These are phyloP conservation scores for Arthrinium puccinioides DNA, from an alignment of 2,329 filamentous ascomycete species.

Conservation along the genomic window DNA sequence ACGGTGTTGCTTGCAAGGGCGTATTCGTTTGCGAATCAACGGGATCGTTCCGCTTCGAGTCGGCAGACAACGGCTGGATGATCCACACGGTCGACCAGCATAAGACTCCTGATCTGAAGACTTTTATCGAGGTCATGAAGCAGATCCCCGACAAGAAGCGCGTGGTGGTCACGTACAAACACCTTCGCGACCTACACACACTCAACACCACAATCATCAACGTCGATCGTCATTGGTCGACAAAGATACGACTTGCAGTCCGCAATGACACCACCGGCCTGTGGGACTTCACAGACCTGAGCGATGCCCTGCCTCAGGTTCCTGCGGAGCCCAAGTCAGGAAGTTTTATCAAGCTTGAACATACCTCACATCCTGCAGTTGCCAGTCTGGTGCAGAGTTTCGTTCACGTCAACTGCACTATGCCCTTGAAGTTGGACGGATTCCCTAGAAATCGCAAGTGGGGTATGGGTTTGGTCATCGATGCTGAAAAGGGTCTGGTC, in stretches of 20 bases:
- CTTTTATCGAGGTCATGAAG: conserved; percentile 88
- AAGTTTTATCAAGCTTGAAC: conserved; percentile 86
- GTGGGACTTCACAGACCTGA: conserved; percentile 90
- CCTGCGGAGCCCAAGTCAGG: conserved; percentile 69
- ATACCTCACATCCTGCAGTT: conserved; percentile 81
- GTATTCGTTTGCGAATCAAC: conserved; percentile 93
- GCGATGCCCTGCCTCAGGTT: conserved; percentile 69
- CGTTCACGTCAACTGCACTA: conserved; percentile 83
- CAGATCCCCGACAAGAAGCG: conserved; percentile 73
- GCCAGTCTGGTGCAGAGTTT: conserved; percentile 92
- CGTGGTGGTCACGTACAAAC: conserved; percentile 92
- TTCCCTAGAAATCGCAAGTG: conserved; percentile 92
- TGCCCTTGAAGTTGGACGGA: conserved; percentile 96
- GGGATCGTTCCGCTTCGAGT: conserved; percentile 92
- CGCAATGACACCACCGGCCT: conserved; percentile 84
- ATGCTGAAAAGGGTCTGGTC: conserved; percentile 91
- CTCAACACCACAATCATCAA: conserved; percentile 88
- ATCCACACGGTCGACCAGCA: conserved; percentile 89
- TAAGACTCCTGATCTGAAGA: conserved; percentile 77
- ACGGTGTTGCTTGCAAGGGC: conserved; percentile 84
- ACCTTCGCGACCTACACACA: conserved; percentile 89
- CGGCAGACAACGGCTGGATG: conserved; percentile 85
- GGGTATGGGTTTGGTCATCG: conserved; percentile 94
- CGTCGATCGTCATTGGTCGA: conserved; percentile 91
- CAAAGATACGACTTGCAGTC: conserved; percentile 86